These are phyloP conservation scores for Lecanoromycetidae sp. DNA, from an alignment of 2,329 filamentous ascomycete genomes.

Conservation along the genomic window DNA sequence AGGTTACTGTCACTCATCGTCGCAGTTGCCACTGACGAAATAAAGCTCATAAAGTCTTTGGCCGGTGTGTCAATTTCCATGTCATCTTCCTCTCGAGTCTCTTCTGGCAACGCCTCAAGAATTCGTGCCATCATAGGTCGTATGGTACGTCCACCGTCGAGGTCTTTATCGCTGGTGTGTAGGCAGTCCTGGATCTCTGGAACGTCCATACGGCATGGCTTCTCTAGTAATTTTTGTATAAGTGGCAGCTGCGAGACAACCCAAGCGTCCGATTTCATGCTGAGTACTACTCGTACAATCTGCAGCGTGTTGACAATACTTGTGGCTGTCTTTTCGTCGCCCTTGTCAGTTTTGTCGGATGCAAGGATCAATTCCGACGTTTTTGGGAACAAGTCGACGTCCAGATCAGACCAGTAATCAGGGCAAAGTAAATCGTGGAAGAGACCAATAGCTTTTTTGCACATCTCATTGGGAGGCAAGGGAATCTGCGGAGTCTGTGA, in stretches of 20 bases:
- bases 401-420: constrained; percentile 81
- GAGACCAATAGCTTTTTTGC: constrained; percentile 70
- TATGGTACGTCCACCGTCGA: constrained; percentile 45
- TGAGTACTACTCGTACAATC: constrained; percentile 78
- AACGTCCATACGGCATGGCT: constrained; percentile 75
- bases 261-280: constrained; percentile 84
- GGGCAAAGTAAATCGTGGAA: constrained; percentile 76
- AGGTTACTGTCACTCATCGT: constrained; percentile 72
- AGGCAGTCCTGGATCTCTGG: constrained; percentile 89
- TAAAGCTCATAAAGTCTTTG: constrained; percentile 73
- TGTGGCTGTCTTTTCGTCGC: constrained; percentile 72
- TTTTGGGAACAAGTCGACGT: constrained; percentile 82
- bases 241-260: constrained; percentile 63
- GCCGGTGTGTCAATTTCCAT: constrained; percentile 62
- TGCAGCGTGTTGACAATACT: constrained; percentile 90
- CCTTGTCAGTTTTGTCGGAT: constrained; percentile 70
- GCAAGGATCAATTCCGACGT: constrained; percentile 76
- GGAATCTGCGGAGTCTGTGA: constrained; percentile 38
- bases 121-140: constrained; percentile 67
- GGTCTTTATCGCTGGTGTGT: constrained; percentile 58
- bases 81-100: constrained; percentile 70
- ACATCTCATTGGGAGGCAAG: constrained; percentile 58
- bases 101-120: constrained; percentile 78
- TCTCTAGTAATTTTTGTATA: constrained; percentile 81
- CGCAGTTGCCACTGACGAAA: constrained; percentile 74